Evolutionary conservation across 257 asterid species (phyloP).

Genomic region (Salvia hispanica): DNA sequence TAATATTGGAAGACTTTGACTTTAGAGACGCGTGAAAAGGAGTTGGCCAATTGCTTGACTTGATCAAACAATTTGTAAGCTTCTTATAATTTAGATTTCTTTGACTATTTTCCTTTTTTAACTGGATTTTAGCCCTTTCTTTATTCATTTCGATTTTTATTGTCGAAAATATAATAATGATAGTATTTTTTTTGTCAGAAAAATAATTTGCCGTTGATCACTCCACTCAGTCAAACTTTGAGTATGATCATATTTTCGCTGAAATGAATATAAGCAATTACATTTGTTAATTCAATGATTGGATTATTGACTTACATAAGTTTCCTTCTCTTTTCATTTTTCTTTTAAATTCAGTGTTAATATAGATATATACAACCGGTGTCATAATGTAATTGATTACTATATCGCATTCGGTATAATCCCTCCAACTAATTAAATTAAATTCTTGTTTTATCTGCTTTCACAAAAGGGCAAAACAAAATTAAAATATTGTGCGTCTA

Average conservation of each 20-base stretch:
- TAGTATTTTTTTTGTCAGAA: neutral
- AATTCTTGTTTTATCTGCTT: neutral
- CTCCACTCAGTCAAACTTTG: neutral
- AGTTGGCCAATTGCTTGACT: constrained; percentile 25
- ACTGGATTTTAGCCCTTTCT: neutral
- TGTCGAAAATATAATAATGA: neutral
- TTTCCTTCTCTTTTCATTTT: neutral
- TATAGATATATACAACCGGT: too few relatives aligned
- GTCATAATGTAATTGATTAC: neutral
- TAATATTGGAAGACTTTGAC: constrained; percentile 23
- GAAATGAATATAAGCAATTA: constrained; percentile 3
- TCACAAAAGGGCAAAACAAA: neutral
- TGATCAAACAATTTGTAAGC: constrained; percentile 11
- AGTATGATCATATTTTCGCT: neutral
- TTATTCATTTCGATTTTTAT: neutral
- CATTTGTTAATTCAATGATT: neutral
- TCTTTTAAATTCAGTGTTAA: too few relatives aligned
- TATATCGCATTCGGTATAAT: neutral
- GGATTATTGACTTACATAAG: neutral
- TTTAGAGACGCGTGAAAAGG: constrained; percentile 23
- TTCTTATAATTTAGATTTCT: neutral
- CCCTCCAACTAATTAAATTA: neutral
- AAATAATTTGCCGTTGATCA: neutral
- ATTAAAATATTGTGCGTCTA: neutral
- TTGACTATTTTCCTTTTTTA: constrained; percentile 21